These are phyloP conservation scores for Leishmania lainsoni DNA, from an alignment of 208 protist species.

Conservation along the genomic window DNA sequence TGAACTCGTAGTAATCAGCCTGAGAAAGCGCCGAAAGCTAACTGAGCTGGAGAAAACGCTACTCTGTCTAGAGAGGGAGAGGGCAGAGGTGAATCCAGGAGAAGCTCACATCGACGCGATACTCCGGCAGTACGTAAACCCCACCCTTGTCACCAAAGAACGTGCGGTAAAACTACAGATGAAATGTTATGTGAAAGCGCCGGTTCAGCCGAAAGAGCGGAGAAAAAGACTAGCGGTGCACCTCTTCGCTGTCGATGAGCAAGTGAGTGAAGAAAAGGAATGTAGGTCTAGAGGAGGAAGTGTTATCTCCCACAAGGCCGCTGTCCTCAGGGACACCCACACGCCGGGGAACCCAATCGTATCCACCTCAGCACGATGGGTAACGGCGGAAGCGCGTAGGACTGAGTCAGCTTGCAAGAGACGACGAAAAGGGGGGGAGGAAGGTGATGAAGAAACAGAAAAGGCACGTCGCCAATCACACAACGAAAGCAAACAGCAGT, in stretches of 20 bases:
- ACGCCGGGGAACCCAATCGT: neutral
- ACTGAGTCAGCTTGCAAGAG: neutral
- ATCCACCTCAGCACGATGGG: neutral
- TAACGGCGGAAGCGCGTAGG: neutral
- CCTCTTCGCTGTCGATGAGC: neutral
- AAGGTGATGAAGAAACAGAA: neutral
- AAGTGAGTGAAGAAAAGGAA: neutral
- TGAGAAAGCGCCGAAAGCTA: neutral
- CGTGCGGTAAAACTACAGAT: neutral
- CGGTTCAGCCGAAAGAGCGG: neutral
- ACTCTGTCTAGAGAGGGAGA: neutral
- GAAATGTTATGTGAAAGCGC: neutral
- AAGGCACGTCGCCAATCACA: neutral
- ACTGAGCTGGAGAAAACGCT: neutral
- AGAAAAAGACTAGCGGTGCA: neutral
- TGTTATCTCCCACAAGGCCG: neutral
- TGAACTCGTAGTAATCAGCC: neutral
- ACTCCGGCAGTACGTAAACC: neutral
- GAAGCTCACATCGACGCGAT: neutral
- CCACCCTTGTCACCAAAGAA: neutral
- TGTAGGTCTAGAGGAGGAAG: neutral
- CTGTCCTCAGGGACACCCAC: neutral
- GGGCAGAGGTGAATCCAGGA: neutral
- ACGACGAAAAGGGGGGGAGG: constrained; percentile 3
- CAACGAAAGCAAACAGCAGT: neutral